phyloP scores from a whole-genome alignment of 345 rosid genomes.

The Gossypioides kirkii region DNA sequence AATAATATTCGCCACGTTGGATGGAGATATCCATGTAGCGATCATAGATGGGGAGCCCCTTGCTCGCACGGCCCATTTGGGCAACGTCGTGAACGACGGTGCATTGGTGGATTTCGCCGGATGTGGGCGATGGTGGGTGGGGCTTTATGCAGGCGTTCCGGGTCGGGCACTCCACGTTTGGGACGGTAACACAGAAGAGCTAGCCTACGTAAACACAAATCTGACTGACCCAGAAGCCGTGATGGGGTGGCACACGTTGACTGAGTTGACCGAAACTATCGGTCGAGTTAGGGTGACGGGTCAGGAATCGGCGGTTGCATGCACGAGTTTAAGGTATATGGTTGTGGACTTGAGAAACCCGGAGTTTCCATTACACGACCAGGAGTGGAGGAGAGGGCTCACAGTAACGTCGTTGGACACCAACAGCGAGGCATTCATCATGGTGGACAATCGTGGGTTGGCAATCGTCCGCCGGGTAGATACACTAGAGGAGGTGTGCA shows the following conservation, averaged over 20 bases:
- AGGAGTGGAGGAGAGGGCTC: conserved; percentile 33
- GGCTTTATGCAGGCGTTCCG: conserved; percentile 72
- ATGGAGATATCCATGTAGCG: conserved; percentile 80
- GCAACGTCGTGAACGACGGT: conserved; percentile 67
- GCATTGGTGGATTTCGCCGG: conserved; percentile 77
- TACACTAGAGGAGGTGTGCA: conserved; percentile 38
- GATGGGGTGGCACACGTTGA: conserved; percentile 69
- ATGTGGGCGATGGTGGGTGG: conserved; percentile 76
- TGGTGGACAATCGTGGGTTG: conserved; percentile 44
- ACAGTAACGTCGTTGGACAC: conserved; percentile 49
- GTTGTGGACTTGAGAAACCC: conserved; percentile 54
- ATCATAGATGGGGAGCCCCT: conserved; percentile 23
- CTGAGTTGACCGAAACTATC: conserved; percentile 50
- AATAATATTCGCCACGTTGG: conserved; percentile 63
- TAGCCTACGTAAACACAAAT: conserved; percentile 44
- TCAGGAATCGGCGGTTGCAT: conserved; percentile 59
- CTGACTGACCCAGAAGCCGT: conserved; percentile 70
- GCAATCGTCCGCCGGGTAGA: conserved; percentile 55
- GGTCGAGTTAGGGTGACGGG: conserved; percentile 64
- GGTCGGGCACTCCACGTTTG: conserved; percentile 74
- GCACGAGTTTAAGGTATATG: conserved; percentile 47
- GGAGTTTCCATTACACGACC: conserved; percentile 35
- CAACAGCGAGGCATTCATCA: conserved; percentile 39
- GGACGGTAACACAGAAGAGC: conserved; percentile 51
- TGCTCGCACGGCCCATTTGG: conserved; percentile 49